A percentile compares a stretch with the other conserved stretches of the same genome.
Evolutionary conservation across 2,329 filamentous ascomycete species (phyloP).

Genomic region (Cordyceps tenuipes): DNA sequence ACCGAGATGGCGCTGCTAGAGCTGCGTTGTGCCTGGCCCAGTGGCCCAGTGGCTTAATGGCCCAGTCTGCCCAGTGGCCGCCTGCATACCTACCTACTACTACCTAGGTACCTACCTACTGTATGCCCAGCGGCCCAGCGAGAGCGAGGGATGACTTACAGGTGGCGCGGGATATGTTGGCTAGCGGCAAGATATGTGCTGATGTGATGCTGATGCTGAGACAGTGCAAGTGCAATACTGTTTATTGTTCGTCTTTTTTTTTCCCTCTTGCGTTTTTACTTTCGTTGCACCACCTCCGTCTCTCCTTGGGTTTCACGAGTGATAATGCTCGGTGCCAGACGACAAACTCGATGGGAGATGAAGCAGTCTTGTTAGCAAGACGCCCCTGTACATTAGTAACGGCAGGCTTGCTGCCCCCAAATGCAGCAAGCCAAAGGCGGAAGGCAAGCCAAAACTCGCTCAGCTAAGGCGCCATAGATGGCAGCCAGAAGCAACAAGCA

Average conservation of each 20-base stretch:
- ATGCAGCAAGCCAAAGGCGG: neutral
- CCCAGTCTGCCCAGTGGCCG: too few relatives aligned
- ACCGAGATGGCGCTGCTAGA: neutral
- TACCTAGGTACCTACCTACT: too few relatives aligned
- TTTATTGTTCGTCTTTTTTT: neutral
- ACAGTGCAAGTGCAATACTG: neutral
- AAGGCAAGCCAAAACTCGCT: neutral
- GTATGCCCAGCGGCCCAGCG: too few relatives aligned
- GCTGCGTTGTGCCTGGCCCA: neutral
- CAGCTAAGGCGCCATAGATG: constrained; percentile 6
- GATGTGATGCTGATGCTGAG: neutral
- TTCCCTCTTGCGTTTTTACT: neutral
- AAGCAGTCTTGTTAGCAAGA: neutral
- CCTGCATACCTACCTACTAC: too few relatives aligned
- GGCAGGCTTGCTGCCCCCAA: neutral
- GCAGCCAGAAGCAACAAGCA: too few relatives aligned
- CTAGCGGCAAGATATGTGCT: neutral
- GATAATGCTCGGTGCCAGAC: neutral
- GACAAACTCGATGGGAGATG: neutral
- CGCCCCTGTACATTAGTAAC: neutral
- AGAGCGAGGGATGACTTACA: neutral
- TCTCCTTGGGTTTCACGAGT: neutral
- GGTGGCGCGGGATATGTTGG: neutral
- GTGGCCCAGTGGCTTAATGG: too few relatives aligned
- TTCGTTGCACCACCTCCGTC: neutral